Base-by-base conservation (phyloP, 2,329 filamentous ascomycete species). In the Hypoxylon sp. region DNA sequence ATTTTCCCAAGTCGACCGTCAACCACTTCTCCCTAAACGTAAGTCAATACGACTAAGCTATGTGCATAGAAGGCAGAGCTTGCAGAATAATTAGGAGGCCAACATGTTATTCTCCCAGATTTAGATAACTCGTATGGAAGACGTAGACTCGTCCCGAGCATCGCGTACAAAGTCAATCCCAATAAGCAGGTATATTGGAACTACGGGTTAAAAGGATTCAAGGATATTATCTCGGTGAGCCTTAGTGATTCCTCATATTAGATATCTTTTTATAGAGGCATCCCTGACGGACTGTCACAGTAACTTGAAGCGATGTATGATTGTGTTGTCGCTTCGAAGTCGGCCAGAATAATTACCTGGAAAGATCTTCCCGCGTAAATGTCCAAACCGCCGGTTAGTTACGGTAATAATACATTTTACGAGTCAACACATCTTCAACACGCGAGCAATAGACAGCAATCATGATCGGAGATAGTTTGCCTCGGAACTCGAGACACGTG, bases 401-500 rank as follows among this genome's bases (percentile, higher is more conserved):
- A 32, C 57, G 57, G 51, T 30, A 60, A 41, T 41, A 25, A 43
- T 21, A 28, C 36, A 23, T 60, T 64, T 46, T 52, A 36, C 50
- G 30, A 60, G 25, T n/a, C 28, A 46, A 48, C 49, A 46, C 49
- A 60, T 56, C 56, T 50, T 56, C 13, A 21, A 50, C 51, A 48
- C 57, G 30, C 32, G 28, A 52, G 36, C 17, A 11, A 45, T 34
- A 7, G 30, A 50, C 9, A 30, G 48, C 28, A 52, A 41, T 25
- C 49, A n/a, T 25, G 48, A 53, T 17, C 23, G 19, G 14, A 49
- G 34, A 21, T 38, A 14, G 28, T 19, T 50, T 25, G 30, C 60
- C 43, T 63, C 23, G 28, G 21, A 45, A 17, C 28, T 43, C 50
- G 36, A 66, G 49, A 60, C 51, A 60, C 59, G 49, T 63, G 60